Percentiles rank a stretch among this genome's conserved stretches.
Evolutionary conservation across 768 basidiomycete genomes (phyloP).

Genomic region (Punctularia strigosozonata): DNA sequence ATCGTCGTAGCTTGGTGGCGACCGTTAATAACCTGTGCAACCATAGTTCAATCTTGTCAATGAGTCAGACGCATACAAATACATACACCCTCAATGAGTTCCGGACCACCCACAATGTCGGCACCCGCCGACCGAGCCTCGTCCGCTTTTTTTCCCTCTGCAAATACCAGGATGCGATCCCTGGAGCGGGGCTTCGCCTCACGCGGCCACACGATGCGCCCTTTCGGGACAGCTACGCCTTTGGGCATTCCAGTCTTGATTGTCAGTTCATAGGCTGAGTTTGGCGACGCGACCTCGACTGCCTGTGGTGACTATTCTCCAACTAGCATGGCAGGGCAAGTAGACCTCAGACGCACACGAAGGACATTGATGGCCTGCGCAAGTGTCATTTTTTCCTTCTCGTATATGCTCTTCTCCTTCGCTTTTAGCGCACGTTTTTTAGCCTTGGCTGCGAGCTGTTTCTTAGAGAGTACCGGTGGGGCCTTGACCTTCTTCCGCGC

Average conservation of each 20-base stretch:
- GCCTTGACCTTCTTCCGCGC: conserved; percentile 43
- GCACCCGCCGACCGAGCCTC: conserved; percentile 84
- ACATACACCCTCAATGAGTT: conserved; percentile 78
- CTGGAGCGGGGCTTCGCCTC: conserved; percentile 63
- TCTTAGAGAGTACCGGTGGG: conserved; percentile 55
- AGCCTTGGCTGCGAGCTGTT: conserved; percentile 53
- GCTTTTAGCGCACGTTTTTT: conserved; percentile 38
- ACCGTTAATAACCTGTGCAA: conserved; percentile 54
- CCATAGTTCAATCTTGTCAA: conserved; percentile 5
- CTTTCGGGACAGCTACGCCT: conserved; percentile 78
- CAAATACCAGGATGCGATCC: conserved; percentile 86
- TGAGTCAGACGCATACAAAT: neutral
- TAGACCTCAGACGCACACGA: conserved; percentile 29
- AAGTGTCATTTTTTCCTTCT: conserved; percentile 55
- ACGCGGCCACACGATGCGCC: conserved; percentile 74
- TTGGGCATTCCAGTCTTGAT: conserved; percentile 71
- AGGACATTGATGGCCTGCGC: conserved; percentile 57
- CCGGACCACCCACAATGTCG: conserved; percentile 80
- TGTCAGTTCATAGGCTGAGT: conserved; percentile 67
- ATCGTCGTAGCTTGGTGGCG: conserved; percentile 73
- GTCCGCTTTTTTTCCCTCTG: conserved; percentile 72
- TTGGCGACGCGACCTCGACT: conserved; percentile 69
- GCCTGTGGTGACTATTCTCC: conserved; percentile 34
- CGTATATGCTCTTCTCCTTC: conserved; percentile 43
- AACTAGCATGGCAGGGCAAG: neutral